Conservation (phyloP, 2,329 filamentous ascomycete genomes). For the Akanthomyces dipterigenus region DNA sequence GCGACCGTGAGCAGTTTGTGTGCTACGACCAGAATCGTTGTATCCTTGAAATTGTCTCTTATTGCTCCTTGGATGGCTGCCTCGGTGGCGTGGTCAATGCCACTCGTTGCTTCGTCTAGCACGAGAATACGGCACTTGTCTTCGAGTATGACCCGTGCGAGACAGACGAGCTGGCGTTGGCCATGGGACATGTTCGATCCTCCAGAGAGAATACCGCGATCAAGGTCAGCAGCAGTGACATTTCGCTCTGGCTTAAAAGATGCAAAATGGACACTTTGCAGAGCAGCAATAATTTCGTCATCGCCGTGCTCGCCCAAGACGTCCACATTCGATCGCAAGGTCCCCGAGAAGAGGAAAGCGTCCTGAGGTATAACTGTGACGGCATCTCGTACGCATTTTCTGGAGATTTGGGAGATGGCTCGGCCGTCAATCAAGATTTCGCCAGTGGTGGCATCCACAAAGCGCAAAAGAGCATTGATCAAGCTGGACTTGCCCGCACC, state of each 20-base stretch:
- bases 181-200: conserved; percentile 64
- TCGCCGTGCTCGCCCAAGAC: conserved; percentile 61
- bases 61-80: conserved; percentile 61
- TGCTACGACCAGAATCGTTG: conserved; percentile 62
- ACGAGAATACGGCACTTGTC: conserved; percentile 9
- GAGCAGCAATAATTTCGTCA: conserved; percentile 53
- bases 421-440: not conserved
- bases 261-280: conserved; percentile 50
- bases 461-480: conserved; percentile 8
- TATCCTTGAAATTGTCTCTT: conserved; percentile 56
- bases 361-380: conserved; percentile 39
- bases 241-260: not conserved
- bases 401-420: not conserved
- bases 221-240: conserved; percentile 38
- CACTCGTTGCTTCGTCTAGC: conserved; percentile 61
- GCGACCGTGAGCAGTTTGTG: conserved; percentile 63
- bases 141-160: conserved; percentile 48
- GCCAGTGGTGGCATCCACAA: conserved; percentile 3
- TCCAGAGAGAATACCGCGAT: conserved; percentile 53
- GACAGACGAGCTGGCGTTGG: conserved; percentile 62
- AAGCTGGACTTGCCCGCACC: conserved; percentile 11
- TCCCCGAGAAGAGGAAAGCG: conserved; percentile 68
- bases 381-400: not conserved
- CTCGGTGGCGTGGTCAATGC: conserved; percentile 65
- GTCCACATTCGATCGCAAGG: conserved; percentile 64